Conservation (phyloP, 225 moss, liverwort and hornwort genomes). For the Sphagnum contortum region DNA sequence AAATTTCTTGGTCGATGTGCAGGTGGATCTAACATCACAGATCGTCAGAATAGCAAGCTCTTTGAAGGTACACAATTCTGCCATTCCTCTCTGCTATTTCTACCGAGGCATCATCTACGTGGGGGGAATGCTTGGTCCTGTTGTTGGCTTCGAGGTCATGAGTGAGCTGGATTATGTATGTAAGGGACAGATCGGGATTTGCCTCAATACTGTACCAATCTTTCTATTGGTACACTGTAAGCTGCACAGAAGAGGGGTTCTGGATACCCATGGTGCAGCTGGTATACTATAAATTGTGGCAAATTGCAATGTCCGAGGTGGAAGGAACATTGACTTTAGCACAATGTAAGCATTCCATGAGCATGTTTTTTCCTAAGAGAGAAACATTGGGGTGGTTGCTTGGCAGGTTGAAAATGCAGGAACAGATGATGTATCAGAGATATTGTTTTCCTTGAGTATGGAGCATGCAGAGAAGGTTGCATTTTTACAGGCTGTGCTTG, state of each 20-base stretch:
- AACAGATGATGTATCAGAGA: slow-evolving; percentile 39
- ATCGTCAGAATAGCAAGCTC: slow-evolving; percentile 52
- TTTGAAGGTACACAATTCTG: slow-evolving; percentile 26
- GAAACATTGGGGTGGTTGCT: background rate
- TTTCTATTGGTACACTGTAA: no score
- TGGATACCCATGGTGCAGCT: background rate
- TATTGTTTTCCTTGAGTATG: slow-evolving; percentile 48
- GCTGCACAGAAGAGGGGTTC: background rate
- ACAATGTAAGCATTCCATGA: background rate
- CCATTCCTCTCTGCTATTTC: background rate
- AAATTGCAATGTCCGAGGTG: background rate
- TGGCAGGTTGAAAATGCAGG: slow-evolving; percentile 56
- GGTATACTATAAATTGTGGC: background rate
- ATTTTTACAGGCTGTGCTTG: slow-evolving; percentile 47
- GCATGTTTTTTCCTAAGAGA: background rate
- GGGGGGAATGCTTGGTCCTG: background rate
- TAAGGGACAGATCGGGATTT: no score
- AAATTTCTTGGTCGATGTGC: background rate
- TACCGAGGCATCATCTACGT: background rate
- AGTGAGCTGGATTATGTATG: no score
- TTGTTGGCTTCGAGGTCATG: background rate
- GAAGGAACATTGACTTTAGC: background rate
- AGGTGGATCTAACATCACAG: slow-evolving; percentile 74
- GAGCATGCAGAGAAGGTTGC: slow-evolving; percentile 52
- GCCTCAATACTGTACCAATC: no score